Evolutionary conservation across 2,329 filamentous ascomycete species (phyloP), one percentile per base, ranked within the genome.

Genomic region (Botrytis medusae): DNA sequence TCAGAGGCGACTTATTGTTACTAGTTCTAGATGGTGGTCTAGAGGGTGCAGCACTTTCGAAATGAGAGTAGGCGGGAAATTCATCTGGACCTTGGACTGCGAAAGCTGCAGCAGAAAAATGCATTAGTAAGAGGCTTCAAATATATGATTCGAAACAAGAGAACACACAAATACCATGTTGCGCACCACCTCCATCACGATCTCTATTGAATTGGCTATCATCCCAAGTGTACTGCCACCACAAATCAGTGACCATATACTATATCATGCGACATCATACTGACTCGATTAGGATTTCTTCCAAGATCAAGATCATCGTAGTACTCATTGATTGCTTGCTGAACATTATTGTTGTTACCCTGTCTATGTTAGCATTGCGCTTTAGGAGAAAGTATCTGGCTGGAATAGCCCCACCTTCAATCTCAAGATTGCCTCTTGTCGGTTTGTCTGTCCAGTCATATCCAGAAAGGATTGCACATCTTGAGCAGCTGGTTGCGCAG

Each of bases 21-120:
- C 79, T 80, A 62, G 86, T 84, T 80, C 89, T 83, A 34, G 89
- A 91, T 1, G 89, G 89, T n/a, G 89, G 89, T 72, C 89, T 85
- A 29, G 89, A 90, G 25, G 76, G 77, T 25, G 79, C 68, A 29
- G 34, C 69, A 7, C 48, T 69, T 44, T 71, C 72, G 48, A 71
- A 71, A 7, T 48, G 65, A 51, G 54, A 46, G 20, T 48, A 74
- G 32, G 76, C 29, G 22, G 72, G 62, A 4, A 51, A 71, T 46
- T 73, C 48, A 60, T 75, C 70, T 74, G 54, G 73, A 54, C 72
- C 63, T 71, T 69, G 72, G 4, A 74, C 69, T 48, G 63, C 54
- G 25, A 73, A 74, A 42, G 70, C 71, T 73, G 7, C 25, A 16
- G 25, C 12, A 7, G 20, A 40, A 57, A 42, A 54, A 62, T 14